These are phyloP conservation scores for Zea luxurians DNA, from an alignment of 176 grass and related monocot genomes.

Conservation along the genomic window DNA sequence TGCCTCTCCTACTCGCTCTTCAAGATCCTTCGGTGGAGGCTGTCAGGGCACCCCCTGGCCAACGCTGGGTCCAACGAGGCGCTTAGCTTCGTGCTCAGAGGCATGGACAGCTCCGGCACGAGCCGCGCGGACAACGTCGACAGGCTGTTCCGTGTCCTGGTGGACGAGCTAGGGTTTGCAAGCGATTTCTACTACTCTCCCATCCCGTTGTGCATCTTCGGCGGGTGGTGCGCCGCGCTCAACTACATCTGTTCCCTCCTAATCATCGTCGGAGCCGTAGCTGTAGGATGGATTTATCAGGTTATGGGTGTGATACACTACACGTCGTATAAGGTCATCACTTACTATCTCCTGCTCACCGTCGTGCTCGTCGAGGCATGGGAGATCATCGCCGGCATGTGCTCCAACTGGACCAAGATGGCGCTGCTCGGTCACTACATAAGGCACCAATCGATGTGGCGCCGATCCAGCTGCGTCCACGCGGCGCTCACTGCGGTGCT, in stretches of 20 bases:
- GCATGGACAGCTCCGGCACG: conserved; percentile 17
- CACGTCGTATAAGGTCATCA: background rate
- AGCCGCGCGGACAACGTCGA: background rate
- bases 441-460: background rate
- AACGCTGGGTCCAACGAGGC: conserved; percentile 15
- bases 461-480: background rate
- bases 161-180: conserved; percentile 41
- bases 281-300: background rate
- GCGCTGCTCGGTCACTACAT: conserved; percentile 40
- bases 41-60: conserved; percentile 23
- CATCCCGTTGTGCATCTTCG: background rate
- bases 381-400: conserved; percentile 25
- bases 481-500: background rate
- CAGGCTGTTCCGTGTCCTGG: conserved; percentile 30
- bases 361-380: conserved; percentile 1
- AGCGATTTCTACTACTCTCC: conserved; percentile 48
- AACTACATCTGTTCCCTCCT: conserved; percentile 15
- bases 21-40: background rate
- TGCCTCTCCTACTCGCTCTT: conserved; percentile 41
- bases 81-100: conserved; percentile 42
- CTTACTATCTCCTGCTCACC: background rate
- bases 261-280: conserved; percentile 14
- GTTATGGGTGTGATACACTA: rapidly evolving
- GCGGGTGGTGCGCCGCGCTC: background rate
- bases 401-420: conserved; percentile 53